Percentiles rank a stretch among this genome's conserved stretches.
phyloP scores from a whole-genome alignment of 1,139 yeast genomes.

The Zygoascus meyerae region DNA sequence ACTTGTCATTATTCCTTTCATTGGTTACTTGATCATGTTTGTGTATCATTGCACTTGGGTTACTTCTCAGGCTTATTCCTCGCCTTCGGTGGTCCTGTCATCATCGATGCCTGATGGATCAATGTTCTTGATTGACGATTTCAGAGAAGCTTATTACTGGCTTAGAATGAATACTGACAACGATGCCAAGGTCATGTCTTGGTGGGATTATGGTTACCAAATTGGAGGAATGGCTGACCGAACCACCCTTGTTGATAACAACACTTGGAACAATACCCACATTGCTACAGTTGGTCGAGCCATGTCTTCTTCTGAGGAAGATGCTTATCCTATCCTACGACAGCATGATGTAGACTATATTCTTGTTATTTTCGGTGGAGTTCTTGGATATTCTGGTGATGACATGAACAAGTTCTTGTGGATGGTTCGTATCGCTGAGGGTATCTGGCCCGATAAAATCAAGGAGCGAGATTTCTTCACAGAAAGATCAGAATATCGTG shows the following conservation, averaged over 20 bases:
- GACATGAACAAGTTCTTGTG: constrained; percentile 95
- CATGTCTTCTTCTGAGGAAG: constrained; percentile 85
- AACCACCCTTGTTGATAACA: constrained; percentile 96
- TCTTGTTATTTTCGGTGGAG: constrained; percentile 88
- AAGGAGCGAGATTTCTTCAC: constrained; percentile 82
- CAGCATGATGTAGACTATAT: constrained; percentile 95
- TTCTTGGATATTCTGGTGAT: constrained; percentile 92
- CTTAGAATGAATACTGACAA: constrained; percentile 95
- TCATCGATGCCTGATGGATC: constrained; percentile 82
- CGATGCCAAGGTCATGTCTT: constrained; percentile 93
- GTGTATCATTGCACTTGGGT: constrained; percentile 98
- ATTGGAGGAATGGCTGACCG: constrained; percentile 99
- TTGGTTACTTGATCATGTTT: constrained; percentile 70
- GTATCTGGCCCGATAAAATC: constrained; percentile 98
- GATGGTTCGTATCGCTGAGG: constrained; percentile 99
- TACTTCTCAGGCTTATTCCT: constrained; percentile 89
- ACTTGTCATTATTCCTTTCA: constrained; percentile 63
- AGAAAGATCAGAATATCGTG: constrained; percentile 77
- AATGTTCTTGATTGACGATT: constrained; percentile 83
- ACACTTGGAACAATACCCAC: constrained; percentile 99
- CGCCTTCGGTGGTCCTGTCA: constrained; percentile 95
- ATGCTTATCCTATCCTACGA: constrained; percentile 78
- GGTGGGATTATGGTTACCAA: constrained; percentile 99
- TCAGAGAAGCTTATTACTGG: constrained; percentile 99
- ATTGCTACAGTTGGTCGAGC: constrained; percentile 99